phyloP scores from a whole-genome alignment of 345 rosid species.

The Gossypium raimondii region DNA sequence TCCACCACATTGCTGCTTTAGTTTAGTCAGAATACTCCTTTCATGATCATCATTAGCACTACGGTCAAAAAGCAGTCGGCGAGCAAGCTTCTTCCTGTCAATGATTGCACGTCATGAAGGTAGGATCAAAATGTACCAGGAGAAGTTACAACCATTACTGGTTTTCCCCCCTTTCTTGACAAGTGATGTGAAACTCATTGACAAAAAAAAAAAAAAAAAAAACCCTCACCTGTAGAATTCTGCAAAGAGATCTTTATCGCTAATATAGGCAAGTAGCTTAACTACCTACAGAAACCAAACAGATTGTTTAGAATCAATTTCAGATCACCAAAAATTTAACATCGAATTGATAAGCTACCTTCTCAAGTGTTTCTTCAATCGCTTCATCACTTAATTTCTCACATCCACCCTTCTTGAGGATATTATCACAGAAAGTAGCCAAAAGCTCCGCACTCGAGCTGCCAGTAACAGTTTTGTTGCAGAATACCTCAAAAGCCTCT shows the following conservation, averaged over 20 bases:
- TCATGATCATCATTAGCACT: slow-evolving; percentile 61
- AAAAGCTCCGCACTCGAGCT: slow-evolving; percentile 62
- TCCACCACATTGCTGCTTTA: slow-evolving; percentile 63
- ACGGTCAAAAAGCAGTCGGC: slow-evolving; percentile 50
- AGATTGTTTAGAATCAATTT: slow-evolving; percentile 11
- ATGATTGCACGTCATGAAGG: not conserved
- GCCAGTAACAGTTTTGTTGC: slow-evolving; percentile 58
- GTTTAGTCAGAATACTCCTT: slow-evolving; percentile 52
- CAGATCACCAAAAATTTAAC: not conserved
- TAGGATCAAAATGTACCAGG: not conserved
- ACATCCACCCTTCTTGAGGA: slow-evolving; percentile 64
- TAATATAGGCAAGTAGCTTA: slow-evolving; percentile 51
- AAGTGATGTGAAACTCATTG: not conserved
- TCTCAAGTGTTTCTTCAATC: slow-evolving; percentile 61
- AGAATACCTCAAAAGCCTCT: slow-evolving; percentile 67
- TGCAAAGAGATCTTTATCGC: slow-evolving; percentile 43
- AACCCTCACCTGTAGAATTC: slow-evolving; percentile 29
- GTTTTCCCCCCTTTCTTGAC: not conserved
- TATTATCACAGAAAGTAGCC: slow-evolving; percentile 64
- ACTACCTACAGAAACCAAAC: slow-evolving; percentile 59
- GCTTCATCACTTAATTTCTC: slow-evolving; percentile 71
- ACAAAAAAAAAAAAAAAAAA: not conserved
- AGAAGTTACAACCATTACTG: not conserved
- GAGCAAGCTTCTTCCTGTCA: slow-evolving; percentile 69
- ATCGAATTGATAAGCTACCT: slow-evolving; percentile 32